Base-by-base conservation (phyloP, 352 stramenopile genomes). In the Globisporangium recalcitrans region DNA sequence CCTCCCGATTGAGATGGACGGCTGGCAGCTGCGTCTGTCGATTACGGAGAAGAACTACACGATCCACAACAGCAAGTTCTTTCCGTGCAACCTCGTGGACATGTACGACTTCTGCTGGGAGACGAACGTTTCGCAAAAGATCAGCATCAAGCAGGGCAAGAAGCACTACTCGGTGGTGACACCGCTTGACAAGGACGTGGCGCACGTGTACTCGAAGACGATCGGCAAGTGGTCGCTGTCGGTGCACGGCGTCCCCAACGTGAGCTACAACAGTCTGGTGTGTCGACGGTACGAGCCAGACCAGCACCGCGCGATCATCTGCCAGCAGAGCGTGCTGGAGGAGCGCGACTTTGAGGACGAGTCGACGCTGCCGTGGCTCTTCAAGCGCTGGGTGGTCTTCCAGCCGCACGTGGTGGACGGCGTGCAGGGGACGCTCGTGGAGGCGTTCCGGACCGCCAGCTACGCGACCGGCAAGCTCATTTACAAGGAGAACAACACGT, bases 31-130 rank as follows among this genome's bases (percentile, higher is more conserved):
- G 26, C 85, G 85, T 31, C 70, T 94, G 13, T 80, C 82, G 34
- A 94, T 94, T 64, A 94, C 85, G 7, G 82, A 91, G 68, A 91
- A 91, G 70, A 92, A 90, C 72, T 94, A 92, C 68, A 91, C 85
- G 64, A 92, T 92, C 60, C 81, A 94, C 77, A 94, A 92, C 65
- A 74, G 74, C 65, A 94, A 94, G 71, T 94, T 92, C 61, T 94
- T 94, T 65, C 82, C 82, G 10, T 91, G 82, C 70, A 78, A 85
- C 31, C 65, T 87, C 14, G 70, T 77, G 21, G 82, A 91, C 62
- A 77, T 94, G 73, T 89, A 85, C 58, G 82, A 94, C 68, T 94
- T 92, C 56, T 92, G 83, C 70, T 94, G 85, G 85, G 85, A 94
- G 65, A 91, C 83, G 47, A 91, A 90, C 60, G 82, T 91, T 22